Evolutionary conservation across 495 filamentous ascomycete genomes (phyloP).

Genomic region (Polyplosphaeria fusca): DNA sequence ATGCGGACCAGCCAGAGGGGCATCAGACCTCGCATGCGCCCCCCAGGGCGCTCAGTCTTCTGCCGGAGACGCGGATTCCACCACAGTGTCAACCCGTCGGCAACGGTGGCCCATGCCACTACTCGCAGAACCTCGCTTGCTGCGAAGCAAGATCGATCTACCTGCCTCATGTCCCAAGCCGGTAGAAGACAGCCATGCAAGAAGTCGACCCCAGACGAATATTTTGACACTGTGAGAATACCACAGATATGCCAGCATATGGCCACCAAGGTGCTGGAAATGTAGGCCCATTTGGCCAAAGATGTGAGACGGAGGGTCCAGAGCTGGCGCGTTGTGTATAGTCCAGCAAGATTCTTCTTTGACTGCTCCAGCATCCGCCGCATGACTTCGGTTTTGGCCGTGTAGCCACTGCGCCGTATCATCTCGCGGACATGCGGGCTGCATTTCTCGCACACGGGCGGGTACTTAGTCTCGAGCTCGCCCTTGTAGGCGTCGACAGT

Average conservation of each 20-base stretch:
- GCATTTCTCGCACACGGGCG: constrained; percentile 77
- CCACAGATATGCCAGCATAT: constrained; percentile 51
- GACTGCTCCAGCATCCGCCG: constrained; percentile 68
- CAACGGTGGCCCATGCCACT: constrained; percentile 49
- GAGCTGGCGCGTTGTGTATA: background rate
- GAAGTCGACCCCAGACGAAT: background rate
- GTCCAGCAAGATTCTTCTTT: constrained; percentile 40
- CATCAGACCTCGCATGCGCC: constrained; percentile 60
- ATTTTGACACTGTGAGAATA: constrained; percentile 25
- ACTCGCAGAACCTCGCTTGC: background rate
- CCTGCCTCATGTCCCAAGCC: constrained; percentile 26
- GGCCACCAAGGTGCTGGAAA: constrained; percentile 49
- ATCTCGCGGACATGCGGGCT: constrained; percentile 61
- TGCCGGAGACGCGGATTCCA: constrained; percentile 73
- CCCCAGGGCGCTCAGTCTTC: constrained; percentile 60
- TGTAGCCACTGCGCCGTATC: constrained; percentile 67
- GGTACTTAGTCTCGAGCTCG: constrained; percentile 71
- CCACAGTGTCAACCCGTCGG: constrained; percentile 60
- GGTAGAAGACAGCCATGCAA: constrained; percentile 30
- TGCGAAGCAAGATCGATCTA: constrained; percentile 6
- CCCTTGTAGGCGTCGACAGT: constrained; percentile 59
- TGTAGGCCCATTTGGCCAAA: constrained; percentile 52
- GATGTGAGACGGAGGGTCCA: constrained; percentile 48
- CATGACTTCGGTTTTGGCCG: constrained; percentile 74
- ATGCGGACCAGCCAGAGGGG: constrained; percentile 70